A percentile compares a stretch with the other conserved stretches of the same genome.
These are phyloP conservation scores for Perilla frutescens DNA, from an alignment of 257 asterid genomes.

Conservation along the genomic window DNA sequence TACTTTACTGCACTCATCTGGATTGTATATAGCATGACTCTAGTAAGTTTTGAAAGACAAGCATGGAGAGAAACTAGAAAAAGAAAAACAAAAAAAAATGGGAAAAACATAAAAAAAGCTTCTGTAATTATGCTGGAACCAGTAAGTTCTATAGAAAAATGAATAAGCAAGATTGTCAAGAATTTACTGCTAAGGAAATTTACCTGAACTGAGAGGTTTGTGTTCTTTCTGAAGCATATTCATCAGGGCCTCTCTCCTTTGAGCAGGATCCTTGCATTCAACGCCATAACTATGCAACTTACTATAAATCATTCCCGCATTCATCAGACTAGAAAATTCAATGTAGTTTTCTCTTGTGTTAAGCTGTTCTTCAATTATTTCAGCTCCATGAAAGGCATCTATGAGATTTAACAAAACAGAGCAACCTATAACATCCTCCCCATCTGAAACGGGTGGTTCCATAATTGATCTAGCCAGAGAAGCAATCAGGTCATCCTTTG, in stretches of 20 bases:
- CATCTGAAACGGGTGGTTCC: conserved; percentile 87
- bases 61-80: conserved; percentile 9
- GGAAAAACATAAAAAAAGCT: background rate
- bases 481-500: conserved; percentile 76
- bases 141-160: conserved; percentile 26
- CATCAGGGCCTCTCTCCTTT: conserved; percentile 78
- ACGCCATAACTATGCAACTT: conserved; percentile 75
- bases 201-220: conserved; percentile 74
- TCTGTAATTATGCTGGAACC: conserved; percentile 16
- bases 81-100: background rate
- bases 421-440: conserved; percentile 83
- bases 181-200: conserved; percentile 35
- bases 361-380: conserved; percentile 83
- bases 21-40: conserved; percentile 36
- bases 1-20: conserved; percentile 77
- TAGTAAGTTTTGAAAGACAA: conserved; percentile 20
- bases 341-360: conserved; percentile 63
- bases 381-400: conserved; percentile 86
- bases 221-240: conserved; percentile 70
- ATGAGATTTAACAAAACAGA: conserved; percentile 80
- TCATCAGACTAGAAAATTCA: conserved; percentile 89
- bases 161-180: conserved; percentile 25
- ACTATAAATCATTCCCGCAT: conserved; percentile 88
- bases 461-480: conserved; percentile 83
- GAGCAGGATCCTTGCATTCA: conserved; percentile 76